Base-by-base conservation (phyloP, 495 filamentous ascomycete species). In the Tuber brumale region DNA sequence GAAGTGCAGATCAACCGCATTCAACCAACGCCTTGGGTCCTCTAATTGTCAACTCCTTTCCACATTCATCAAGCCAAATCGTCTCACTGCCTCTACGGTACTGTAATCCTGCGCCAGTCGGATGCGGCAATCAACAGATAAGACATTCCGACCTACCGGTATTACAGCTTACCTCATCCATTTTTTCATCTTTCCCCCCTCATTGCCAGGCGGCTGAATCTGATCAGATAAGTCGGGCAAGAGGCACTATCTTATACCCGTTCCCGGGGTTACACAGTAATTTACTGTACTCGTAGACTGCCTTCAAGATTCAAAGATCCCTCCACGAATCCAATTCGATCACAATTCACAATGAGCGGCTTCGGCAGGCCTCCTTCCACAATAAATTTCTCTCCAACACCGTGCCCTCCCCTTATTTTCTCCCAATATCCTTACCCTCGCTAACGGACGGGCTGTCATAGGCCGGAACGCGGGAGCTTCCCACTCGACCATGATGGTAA, bases 401-500 rank as follows among this genome's bases (percentile, higher is more conserved):
- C 81, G 81, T 83, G 69, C 18, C 74, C 73, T 23, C 37, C 71
- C 70, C 27, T 16, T 23, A 3, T 23, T 41, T n/a, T 42, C 12
- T 3, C 23, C 23, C 41, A 43, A 19, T 16, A 21, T 42, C 23
- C 23, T 16, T 27, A 16, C 48, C 41, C 72, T 71, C 35, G 70
- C 70, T 70, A 35, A 71, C 72, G 1, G 45, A 3, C 14, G 31
- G 12, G 61, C 35, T 31, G 35, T 10, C 78, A 96, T 18, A 66
- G 94, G 71, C 95, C 95, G 0, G 93, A 99, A 84, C 92, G 95
- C 74, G 95, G 95, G 69, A 96, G 93, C 84, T 99, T 99, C 82
- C 95, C 95, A 37, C 90, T 99, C 69, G 95, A 99, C 83, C 95
- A 97, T 79, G 94, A 97, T 81, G 94, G 94, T 94, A 70, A 73